Evolutionary conservation across 2,329 filamentous ascomycete genomes (phyloP), one percentile per base, ranked within the genome.

Genomic region (Talaromyces sp.): DNA sequence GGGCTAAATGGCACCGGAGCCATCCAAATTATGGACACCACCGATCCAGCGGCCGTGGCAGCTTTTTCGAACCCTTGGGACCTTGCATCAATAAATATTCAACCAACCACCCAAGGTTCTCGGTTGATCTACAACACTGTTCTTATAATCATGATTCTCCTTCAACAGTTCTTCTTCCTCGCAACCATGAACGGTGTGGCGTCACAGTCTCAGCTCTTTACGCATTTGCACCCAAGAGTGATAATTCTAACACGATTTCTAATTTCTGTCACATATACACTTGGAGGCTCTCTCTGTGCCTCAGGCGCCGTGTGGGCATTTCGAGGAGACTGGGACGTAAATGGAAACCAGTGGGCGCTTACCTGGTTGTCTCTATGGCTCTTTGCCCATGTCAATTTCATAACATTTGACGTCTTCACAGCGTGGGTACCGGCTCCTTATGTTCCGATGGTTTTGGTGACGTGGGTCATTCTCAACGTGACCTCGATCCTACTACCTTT

Each of bases 151-250:
- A 72, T 83, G 37, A 76, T 81, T n/a, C 69, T 83, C 11, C 76
- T 83, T 39, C 77, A 80, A 63, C 77, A 83, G 66, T 83, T 83
- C 72, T 82, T 83, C 74, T 83, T 78, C 67, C 71, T 83, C 13
- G 75, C 79, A 33, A 76, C 75, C 50, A 68, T 82, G 66, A 83
- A 83, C 68, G 80, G 78, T 14, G 71, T 82, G n/a, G 76, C 74
- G 50, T 66, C 63, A 3, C 70, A 76, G 52, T 78, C 78, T 67
- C 72, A 76, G 6, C 69, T 82, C 19, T 81, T 78, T 70, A 68
- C 64, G n/a, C 59, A 68, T 16, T 56, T 80, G 10, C 56, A 69
- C 22, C 39, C 56, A 4, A 39, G 4, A 10, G n/a, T 22, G n/a
- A 59, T 59, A 11, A 43, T 59, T 27, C 7, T 43, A 9, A 41